Evolutionary conservation across 1,139 yeast species (phyloP), one percentile per base, ranked within the genome.

Genomic region (Kodamaea fungicola): DNA sequence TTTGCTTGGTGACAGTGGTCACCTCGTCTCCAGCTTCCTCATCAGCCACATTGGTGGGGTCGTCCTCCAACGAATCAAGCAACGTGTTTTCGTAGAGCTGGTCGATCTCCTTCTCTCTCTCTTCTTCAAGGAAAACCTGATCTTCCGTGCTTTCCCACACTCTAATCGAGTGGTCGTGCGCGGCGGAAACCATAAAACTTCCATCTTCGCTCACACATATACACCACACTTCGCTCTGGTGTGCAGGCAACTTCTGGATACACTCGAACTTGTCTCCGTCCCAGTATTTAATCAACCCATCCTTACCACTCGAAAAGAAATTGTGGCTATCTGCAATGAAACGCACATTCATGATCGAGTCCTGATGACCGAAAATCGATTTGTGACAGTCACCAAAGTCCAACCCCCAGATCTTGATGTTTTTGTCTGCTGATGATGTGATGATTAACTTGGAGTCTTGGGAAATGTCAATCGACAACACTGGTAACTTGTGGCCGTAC

Each of bases 361-460:
- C 99, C 55, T 89, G 96, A 56, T 92, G 99, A 1, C 95, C 99
- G 60, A 94, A 92, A 25, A 92, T 79, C 3, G 97, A 90, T 59
- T 83, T 84, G 62, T 92, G 98, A 68, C 98, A 92, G 62, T 92
- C 99, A 61, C 99, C 99, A 59, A 92, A 92, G 60, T 92, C 98
- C 43, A 94, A 68, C 34, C 99, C 99, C 99, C 99, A 92, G 41
- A 92, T 84, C 61, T 94, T 89, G 55, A 92, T 87, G 61, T 92
- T 92, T 61, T 92, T 92, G 63, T 92, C 99, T 0, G 98, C 98
- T 1, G 97, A 88, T 6, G 96, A 86, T 0, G 97, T 87, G 38
- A 90, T 81, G 39, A 92, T 74, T 50, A 92, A 62, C 58, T 92
- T 92, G 29, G 92, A 82, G 58, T 92, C 99, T 48, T 64, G 71